These are phyloP conservation scores for Fusarium aywerte DNA, from an alignment of 2,329 filamentous ascomycete genomes.

Conservation along the genomic window DNA sequence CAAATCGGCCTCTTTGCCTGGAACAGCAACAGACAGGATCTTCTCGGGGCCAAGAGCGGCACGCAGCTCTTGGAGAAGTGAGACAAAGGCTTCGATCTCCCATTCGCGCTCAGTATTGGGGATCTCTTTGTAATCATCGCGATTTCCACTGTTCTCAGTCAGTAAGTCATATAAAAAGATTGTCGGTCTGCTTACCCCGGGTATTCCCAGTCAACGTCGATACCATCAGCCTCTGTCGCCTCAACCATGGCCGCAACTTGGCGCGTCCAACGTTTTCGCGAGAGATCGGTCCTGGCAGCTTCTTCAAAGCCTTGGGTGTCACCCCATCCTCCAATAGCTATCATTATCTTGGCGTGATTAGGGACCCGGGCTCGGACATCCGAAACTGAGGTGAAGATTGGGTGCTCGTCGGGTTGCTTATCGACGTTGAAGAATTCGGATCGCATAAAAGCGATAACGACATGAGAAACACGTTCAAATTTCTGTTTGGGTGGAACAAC, in stretches of 20 bases:
- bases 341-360: constrained; percentile 68
- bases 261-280: constrained; percentile 68
- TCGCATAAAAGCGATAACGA: constrained; percentile 68
- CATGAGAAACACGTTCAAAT: constrained; percentile 63
- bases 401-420: constrained; percentile 53
- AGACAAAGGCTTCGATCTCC: constrained; percentile 72
- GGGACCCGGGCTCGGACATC: constrained; percentile 61
- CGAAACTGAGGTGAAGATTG: constrained; percentile 64
- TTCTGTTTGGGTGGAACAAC: constrained; percentile 53
- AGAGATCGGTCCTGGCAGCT: constrained; percentile 63
- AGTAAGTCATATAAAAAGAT: neutral
- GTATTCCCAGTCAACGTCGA: constrained; percentile 74
- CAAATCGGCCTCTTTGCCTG: constrained; percentile 72
- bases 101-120: constrained; percentile 69
- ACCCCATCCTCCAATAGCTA: constrained; percentile 81
- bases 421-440: constrained; percentile 63
- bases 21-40: constrained; percentile 74
- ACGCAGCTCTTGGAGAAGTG: constrained; percentile 69
- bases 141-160: constrained; percentile 65
- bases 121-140: constrained; percentile 73
- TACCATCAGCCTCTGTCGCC: constrained; percentile 71
- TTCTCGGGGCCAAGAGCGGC: constrained; percentile 65
- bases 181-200: constrained; percentile 54
- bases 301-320: constrained; percentile 71
- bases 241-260: constrained; percentile 73